phyloP scores from a whole-genome alignment of 768 basidiomycete species.

The Vararia minispora region DNA sequence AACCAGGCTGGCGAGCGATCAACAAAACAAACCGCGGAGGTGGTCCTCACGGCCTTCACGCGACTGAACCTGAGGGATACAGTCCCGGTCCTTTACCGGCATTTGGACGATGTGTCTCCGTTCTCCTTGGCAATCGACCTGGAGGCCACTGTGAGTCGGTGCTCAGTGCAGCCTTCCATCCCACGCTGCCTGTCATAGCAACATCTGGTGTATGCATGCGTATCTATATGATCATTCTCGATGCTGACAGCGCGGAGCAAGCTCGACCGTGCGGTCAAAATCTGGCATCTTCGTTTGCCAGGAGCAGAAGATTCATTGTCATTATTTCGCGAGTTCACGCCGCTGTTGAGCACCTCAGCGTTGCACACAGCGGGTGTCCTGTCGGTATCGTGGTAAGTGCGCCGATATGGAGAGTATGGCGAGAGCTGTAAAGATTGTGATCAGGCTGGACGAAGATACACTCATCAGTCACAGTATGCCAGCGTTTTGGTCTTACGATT shows the following conservation, averaged over 20 bases:
- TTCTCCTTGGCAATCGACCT: slow-evolving; percentile 59
- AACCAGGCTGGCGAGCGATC: too few species aligned
- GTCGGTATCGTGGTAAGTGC: slow-evolving; percentile 48
- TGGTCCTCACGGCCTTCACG: slow-evolving; percentile 57
- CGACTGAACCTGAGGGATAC: slow-evolving; percentile 50
- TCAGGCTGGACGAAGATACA: slow-evolving; percentile 14
- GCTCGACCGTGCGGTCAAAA: slow-evolving; percentile 68
- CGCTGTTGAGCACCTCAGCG: slow-evolving; percentile 55
- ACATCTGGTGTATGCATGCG: slow-evolving; percentile 57
- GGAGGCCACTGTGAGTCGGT: slow-evolving; percentile 69
- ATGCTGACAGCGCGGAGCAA: slow-evolving; percentile 19
- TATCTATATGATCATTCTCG: background rate
- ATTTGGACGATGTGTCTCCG: slow-evolving; percentile 44
- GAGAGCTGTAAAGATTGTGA: background rate
- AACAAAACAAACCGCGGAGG: slow-evolving; percentile 55
- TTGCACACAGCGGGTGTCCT: slow-evolving; percentile 57
- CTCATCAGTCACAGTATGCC: slow-evolving; percentile 44
- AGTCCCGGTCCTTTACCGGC: too few species aligned
- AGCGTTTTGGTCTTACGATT: slow-evolving; percentile 29
- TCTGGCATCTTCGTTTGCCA: slow-evolving; percentile 48
- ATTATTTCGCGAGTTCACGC: slow-evolving; percentile 67
- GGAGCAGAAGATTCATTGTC: slow-evolving; percentile 26
- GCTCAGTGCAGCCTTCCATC: slow-evolving; percentile 59
- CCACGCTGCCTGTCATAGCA: slow-evolving; percentile 50
- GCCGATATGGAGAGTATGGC: background rate